These are phyloP conservation scores for Hemileccinum rubropunctum DNA, from an alignment of 768 basidiomycete genomes.

Conservation along the genomic window DNA sequence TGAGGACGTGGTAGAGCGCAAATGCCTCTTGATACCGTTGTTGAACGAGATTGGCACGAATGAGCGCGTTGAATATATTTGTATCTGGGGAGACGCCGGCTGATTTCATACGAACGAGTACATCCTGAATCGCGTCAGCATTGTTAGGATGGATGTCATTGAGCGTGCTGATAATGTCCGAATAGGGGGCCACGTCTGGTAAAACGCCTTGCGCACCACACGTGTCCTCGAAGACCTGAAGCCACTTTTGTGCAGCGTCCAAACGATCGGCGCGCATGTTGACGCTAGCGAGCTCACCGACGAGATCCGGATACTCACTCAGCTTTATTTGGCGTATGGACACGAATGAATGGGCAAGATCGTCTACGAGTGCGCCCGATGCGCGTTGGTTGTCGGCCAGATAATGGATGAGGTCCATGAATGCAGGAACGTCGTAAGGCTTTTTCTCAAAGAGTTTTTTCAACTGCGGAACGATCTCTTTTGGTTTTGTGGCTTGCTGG, in stretches of 20 bases:
- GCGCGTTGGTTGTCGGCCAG: constrained; percentile 14
- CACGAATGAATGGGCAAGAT: constrained; percentile 20
- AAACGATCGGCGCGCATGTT: constrained; percentile 34
- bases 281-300: constrained; percentile 38
- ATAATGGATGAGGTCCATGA: constrained; percentile 27
- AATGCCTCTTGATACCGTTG: constrained; percentile 38
- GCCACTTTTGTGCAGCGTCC: constrained; percentile 29
- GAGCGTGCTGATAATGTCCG: constrained; percentile 38
- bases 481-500: not conserved
- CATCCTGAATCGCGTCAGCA: constrained; percentile 28
- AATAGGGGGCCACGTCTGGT: constrained; percentile 33
- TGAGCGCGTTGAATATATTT: constrained; percentile 47
- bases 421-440: constrained; percentile 20
- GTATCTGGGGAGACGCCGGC: constrained; percentile 38
- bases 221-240: constrained; percentile 23
- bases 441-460: constrained; percentile 14
- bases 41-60: constrained; percentile 37
- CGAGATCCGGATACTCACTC: constrained; percentile 30
- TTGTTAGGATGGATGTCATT: constrained; percentile 31
- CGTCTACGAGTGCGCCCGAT: constrained; percentile 18
- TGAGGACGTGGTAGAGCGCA: constrained; percentile 41
- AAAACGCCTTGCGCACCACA: constrained; percentile 16
- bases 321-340: constrained; percentile 17
- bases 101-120: constrained; percentile 40
- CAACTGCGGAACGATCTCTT: not conserved